Evolutionary conservation across 1,139 yeast species (phyloP).

Genomic region (Wickerhamiella infanticola): DNA sequence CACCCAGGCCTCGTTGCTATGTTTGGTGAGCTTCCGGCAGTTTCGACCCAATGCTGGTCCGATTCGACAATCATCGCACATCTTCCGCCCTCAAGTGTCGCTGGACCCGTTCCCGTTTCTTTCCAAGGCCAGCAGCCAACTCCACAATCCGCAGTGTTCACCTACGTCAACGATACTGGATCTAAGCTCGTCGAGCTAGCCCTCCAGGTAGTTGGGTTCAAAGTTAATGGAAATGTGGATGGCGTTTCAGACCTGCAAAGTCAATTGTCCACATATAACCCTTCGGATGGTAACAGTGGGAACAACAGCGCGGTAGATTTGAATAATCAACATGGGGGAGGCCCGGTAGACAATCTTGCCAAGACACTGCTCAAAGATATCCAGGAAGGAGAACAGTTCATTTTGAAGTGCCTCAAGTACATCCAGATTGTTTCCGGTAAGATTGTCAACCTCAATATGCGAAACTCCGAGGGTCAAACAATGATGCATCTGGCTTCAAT

Average conservation of each 20-base stretch:
- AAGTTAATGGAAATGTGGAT: constrained; percentile 86
- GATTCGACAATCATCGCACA: constrained; percentile 86
- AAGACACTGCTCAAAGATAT: not conserved
- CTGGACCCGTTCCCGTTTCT: constrained; percentile 86
- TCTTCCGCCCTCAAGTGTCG: constrained; percentile 72
- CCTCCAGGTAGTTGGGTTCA: constrained; percentile 81
- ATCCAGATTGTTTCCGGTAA: constrained; percentile 11
- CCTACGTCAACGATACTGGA: constrained; percentile 86
- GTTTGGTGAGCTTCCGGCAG: constrained; percentile 46
- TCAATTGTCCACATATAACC: constrained; percentile 39
- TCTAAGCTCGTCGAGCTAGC: constrained; percentile 85
- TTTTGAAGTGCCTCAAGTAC: constrained; percentile 18
- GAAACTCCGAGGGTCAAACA: constrained; percentile 73
- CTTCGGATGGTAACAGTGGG: constrained; percentile 7
- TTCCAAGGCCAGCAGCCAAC: constrained; percentile 32
- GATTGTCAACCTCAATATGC: constrained; percentile 56
- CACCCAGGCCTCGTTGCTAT: constrained; percentile 67
- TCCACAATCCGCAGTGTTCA: constrained; percentile 42
- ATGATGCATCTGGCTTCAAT: constrained; percentile 71
- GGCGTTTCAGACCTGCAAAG: constrained; percentile 85
- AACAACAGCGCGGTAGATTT: not conserved
- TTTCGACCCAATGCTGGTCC: constrained; percentile 93
- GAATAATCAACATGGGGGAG: not conserved
- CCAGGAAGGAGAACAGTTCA: constrained; percentile 16
- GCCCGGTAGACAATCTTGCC: not conserved